A percentile compares a stretch with the other conserved stretches of the same genome.
These are phyloP conservation scores for Ballota nigra DNA, from an alignment of 257 asterid genomes.

Conservation along the genomic window DNA sequence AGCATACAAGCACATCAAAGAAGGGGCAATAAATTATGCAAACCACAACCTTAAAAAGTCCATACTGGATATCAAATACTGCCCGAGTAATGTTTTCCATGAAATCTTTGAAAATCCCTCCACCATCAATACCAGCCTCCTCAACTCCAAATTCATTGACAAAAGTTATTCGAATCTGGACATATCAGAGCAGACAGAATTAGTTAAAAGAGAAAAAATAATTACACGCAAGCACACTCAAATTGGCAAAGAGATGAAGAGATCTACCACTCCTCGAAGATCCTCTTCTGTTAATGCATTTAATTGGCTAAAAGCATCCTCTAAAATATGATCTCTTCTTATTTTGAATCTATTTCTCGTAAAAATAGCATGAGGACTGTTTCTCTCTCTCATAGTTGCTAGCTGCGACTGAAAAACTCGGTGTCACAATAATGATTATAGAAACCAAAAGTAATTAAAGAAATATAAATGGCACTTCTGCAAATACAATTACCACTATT, in stretches of 20 bases:
- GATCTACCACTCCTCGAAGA: constrained; percentile 77
- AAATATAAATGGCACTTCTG: constrained; percentile 4
- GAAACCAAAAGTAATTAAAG: neutral
- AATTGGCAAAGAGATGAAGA: constrained; percentile 7
- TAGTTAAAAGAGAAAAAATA: constrained; percentile 4
- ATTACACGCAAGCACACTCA: neutral
- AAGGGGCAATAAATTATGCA: constrained; percentile 12
- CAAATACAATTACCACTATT: constrained; percentile 11
- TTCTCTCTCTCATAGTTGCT: constrained; percentile 56
- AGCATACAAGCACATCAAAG: constrained; percentile 22
- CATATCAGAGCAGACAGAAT: constrained; percentile 22
- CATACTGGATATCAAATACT: constrained; percentile 95
- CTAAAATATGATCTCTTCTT: constrained; percentile 81
- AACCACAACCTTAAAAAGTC: constrained; percentile 83
- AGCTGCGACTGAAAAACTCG: constrained; percentile 73
- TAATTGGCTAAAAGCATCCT: constrained; percentile 88
- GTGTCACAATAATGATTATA: constrained; percentile 16
- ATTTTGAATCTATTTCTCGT: constrained; percentile 76
- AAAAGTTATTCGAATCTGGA: constrained; percentile 85
- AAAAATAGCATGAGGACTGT: constrained; percentile 48
- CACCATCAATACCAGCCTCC: constrained; percentile 99
- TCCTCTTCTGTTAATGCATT: constrained; percentile 79
- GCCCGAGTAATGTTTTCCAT: constrained; percentile 92
- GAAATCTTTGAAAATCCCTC: constrained; percentile 99
- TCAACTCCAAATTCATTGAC: constrained; percentile 95